Evolutionary conservation across 257 asterid genomes (phyloP).

Genomic region (Solanum ossicruentum): DNA sequence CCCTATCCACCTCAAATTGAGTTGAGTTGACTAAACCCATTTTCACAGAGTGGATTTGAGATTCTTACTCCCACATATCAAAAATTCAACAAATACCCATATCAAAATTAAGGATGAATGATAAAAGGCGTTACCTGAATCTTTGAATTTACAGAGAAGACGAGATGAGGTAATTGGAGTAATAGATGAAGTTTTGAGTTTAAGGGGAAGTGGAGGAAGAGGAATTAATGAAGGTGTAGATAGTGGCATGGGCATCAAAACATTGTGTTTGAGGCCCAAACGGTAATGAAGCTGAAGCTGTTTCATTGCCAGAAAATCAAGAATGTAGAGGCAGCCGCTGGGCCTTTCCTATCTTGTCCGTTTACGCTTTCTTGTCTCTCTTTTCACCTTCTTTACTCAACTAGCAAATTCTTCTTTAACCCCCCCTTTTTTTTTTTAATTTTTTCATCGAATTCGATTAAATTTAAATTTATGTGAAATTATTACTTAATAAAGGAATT

Average conservation of each 20-base stretch:
- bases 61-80: neutral
- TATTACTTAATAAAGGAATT: too few relatives aligned
- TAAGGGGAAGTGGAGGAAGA: neutral
- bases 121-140: neutral
- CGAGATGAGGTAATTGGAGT: neutral
- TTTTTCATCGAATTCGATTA: too few relatives aligned
- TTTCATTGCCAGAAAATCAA: neutral
- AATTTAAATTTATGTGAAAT: too few relatives aligned
- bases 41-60: neutral
- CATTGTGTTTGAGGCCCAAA: neutral
- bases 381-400: neutral
- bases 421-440: neutral
- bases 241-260: neutral
- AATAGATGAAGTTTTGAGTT: neutral
- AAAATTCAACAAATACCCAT: neutral
- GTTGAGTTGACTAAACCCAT: neutral
- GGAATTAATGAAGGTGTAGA: neutral
- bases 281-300: neutral
- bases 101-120: neutral
- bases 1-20: too few relatives aligned
- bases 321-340: neutral
- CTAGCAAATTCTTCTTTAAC: neutral
- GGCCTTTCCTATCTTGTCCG: neutral
- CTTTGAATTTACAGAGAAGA: slow-evolving; percentile 1
- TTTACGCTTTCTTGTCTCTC: neutral